Evolutionary conservation across 1,139 yeast genomes (phyloP), one percentile per base, ranked within the genome.

Genomic region (Scheffersomyces cryptocercus): DNA sequence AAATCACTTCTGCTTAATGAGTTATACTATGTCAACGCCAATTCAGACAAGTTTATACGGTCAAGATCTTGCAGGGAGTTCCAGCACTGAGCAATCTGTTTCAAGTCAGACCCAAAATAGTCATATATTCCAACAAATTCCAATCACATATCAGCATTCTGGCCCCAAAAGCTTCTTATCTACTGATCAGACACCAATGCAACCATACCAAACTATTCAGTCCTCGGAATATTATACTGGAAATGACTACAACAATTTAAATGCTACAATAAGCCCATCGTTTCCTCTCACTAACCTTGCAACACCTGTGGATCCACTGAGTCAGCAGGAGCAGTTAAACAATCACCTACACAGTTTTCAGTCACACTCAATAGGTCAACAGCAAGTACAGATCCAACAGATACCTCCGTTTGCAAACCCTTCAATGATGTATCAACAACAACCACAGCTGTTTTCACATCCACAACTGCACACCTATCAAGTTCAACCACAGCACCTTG

Each of bases 391-490:
- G 5, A 14, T 31, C 11, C 35, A 31, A n/a, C 35, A 14, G 7
- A 15, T 14, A n/a, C 35, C 35, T 14, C 20, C 35, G 10, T 20
- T 20, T 20, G 7, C 26, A 5, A 20, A 20, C 26, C 26, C 26
- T 20, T 6, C 26, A 20, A 20, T 20, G 8, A 20, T 31, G 24
- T 31, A 29, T n/a, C 38, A 29, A 26, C 29, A 12, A 10, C 42
- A 35, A 31, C 39, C 29, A 13, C 36, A 28, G 14, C 29, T 30
- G 30, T 28, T 14, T 13, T 34, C 29, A 12, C 31, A 20, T 12
- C 41, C 32, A 7, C 36, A 30, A 14, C 32, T 26, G 13, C 41
- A 33, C 10, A 36, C 29, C 10, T 15, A 29, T n/a, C 39, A 39
- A 24, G 12, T 35, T 20, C 38, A 36, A 32, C 11, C 28, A 24